phyloP scores from a whole-genome alignment of 2,329 filamentous ascomycete species.

The Pseudodiploospora longispora region DNA sequence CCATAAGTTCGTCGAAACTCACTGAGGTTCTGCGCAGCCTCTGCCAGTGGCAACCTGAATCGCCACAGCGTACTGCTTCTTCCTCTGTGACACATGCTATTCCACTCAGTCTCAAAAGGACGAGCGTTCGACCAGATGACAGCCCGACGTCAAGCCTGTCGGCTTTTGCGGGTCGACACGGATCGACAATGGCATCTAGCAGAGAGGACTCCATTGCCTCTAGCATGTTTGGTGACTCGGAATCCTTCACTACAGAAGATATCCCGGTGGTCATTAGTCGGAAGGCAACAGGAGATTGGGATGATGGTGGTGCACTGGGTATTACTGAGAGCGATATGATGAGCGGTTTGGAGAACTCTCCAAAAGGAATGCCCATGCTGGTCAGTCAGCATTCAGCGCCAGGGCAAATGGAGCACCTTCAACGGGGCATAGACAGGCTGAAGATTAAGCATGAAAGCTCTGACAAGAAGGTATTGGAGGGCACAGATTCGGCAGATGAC shows the following conservation, averaged over 20 bases:
- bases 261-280: conserved; percentile 67
- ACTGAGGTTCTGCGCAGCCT: conserved; percentile 79
- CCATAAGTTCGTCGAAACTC: conserved; percentile 84
- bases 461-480: conserved; percentile 65
- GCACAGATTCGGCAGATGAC: conserved; percentile 82
- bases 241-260: conserved; percentile 71
- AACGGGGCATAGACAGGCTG: conserved; percentile 64
- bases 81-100: conserved; percentile 49
- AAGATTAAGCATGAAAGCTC: conserved; percentile 66
- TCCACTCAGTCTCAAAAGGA: conserved; percentile 57
- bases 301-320: conserved; percentile 65
- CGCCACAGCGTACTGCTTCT: conserved; percentile 35
- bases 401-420: conserved; percentile 45
- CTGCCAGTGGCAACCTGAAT: conserved; percentile 86
- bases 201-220: conserved; percentile 84
- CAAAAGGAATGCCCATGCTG: conserved; percentile 43
- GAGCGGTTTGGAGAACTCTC: conserved; percentile 23
- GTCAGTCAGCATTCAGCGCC: conserved; percentile 59
- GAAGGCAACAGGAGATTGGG: conserved; percentile 70
- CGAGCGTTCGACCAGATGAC: conserved; percentile 57
- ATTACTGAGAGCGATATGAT: conserved; percentile 58
- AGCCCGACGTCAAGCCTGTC: conserved; percentile 79
- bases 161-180: conserved; percentile 58
- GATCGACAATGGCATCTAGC: conserved; percentile 72
- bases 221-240: conserved; percentile 79